These are phyloP conservation scores for Metschnikowia anglica DNA, from an alignment of 805 yeast species.

Conservation along the genomic window DNA sequence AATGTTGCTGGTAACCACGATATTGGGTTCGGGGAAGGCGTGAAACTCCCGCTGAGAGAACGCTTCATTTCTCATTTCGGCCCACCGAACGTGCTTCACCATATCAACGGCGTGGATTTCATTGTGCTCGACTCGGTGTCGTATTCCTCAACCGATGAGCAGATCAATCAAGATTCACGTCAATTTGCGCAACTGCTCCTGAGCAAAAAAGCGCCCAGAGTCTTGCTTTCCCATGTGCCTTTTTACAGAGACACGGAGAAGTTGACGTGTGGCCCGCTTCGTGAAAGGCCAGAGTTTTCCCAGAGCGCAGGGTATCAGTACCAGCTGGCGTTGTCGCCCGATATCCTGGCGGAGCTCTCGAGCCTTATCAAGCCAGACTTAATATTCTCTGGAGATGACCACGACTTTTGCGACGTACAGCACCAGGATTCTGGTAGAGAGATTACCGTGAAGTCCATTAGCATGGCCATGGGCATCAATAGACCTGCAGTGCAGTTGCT, in stretches of 20 bases:
- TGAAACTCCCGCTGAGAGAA: slow-evolving; percentile 24
- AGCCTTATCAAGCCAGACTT: slow-evolving; percentile 21
- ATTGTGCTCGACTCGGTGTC: slow-evolving; percentile 25
- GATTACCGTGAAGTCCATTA: slow-evolving; percentile 40
- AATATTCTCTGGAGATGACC: slow-evolving; percentile 31
- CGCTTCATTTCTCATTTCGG: slow-evolving; percentile 37
- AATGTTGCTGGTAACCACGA: slow-evolving; percentile 35
- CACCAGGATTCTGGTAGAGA: slow-evolving; percentile 27
- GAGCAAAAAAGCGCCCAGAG: slow-evolving; percentile 17
- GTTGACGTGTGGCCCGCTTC: slow-evolving; percentile 23
- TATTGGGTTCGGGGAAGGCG: slow-evolving; percentile 29
- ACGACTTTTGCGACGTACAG: slow-evolving; percentile 23
- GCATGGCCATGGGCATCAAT: slow-evolving; percentile 43
- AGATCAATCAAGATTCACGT: slow-evolving; percentile 15
- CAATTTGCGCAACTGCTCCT: slow-evolving; percentile 17
- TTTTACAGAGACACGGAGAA: slow-evolving; percentile 22
- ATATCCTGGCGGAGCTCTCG: slow-evolving; percentile 20
- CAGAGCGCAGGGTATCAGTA: slow-evolving; percentile 27
- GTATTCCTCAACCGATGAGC: slow-evolving; percentile 17
- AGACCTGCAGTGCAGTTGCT: slow-evolving; percentile 44
- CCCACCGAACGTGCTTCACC: slow-evolving; percentile 25
- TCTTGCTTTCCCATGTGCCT: slow-evolving; percentile 29
- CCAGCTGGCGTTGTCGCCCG: slow-evolving; percentile 24
- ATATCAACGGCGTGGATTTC: slow-evolving; percentile 34
- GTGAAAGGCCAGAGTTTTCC: slow-evolving; percentile 21